Evolutionary conservation across 2,329 filamentous ascomycete genomes (phyloP).

Genomic region (Zalaria obscura): DNA sequence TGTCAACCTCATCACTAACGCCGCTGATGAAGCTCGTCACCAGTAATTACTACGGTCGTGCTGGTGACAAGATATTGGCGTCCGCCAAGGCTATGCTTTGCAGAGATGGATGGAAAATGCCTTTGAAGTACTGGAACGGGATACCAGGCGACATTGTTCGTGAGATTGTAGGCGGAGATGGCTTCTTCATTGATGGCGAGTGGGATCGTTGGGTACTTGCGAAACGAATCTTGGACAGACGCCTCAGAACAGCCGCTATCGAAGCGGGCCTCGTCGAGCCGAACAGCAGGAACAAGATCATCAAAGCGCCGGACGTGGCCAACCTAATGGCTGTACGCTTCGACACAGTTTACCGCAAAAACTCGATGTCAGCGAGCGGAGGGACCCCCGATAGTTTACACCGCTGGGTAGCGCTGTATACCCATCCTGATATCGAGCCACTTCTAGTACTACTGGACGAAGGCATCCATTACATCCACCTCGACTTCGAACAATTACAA

Average conservation of each 20-base stretch:
- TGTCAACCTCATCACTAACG: slow-evolving; percentile 34
- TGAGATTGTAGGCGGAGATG: slow-evolving; percentile 45
- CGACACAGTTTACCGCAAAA: slow-evolving; percentile 36
- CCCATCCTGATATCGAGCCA: slow-evolving; percentile 39
- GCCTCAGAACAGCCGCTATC: slow-evolving; percentile 31
- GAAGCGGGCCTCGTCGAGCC: slow-evolving; percentile 33
- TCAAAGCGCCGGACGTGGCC: slow-evolving; percentile 32
- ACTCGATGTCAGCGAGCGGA: slow-evolving; percentile 20
- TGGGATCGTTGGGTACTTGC: slow-evolving; percentile 44
- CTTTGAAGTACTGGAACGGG: slow-evolving; percentile 39
- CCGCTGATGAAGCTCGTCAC: slow-evolving; percentile 39
- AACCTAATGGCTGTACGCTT: slow-evolving; percentile 38
- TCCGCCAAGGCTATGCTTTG: slow-evolving; percentile 46
- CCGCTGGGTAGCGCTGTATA: slow-evolving; percentile 37
- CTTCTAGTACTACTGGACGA: slow-evolving; percentile 42
- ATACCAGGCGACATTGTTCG: slow-evolving; percentile 43
- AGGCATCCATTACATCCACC: slow-evolving; percentile 45
- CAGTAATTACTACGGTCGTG: slow-evolving; percentile 39
- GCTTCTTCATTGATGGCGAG: slow-evolving; percentile 43
- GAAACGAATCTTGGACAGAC: slow-evolving; percentile 38
- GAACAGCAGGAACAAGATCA: slow-evolving; percentile 25
- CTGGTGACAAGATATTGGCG: slow-evolving; percentile 40
- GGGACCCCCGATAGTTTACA: slow-evolving; percentile 30
- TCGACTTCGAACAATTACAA: slow-evolving; percentile 44
- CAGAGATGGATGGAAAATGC: slow-evolving; percentile 43